A percentile compares a stretch with the other conserved stretches of the same genome.
phyloP scores from a whole-genome alignment of 371 early-diverging fungal species.

The Apophysomyces variabilis region DNA sequence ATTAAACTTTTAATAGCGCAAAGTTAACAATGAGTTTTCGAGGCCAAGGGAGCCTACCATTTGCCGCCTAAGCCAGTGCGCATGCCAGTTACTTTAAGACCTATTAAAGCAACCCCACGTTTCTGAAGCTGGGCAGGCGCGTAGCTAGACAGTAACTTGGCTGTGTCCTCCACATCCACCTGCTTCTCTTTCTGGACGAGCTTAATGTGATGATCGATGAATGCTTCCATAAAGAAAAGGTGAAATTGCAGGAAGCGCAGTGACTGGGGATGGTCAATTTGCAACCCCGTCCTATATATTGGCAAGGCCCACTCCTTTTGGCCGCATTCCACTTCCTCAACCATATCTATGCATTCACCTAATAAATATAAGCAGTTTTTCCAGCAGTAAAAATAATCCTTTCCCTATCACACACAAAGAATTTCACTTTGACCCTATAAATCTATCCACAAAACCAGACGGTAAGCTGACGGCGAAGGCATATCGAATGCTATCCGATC shows the following conservation, averaged over 20 bases:
- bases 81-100: slow-evolving; percentile 67
- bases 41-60: slow-evolving; percentile 37
- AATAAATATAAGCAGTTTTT: too few species aligned
- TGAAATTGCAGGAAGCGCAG: too few species aligned
- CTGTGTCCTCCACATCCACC: slow-evolving; percentile 67
- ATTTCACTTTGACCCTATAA: too few species aligned
- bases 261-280: too few species aligned
- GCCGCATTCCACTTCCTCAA: not conserved
- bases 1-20: slow-evolving; percentile 48
- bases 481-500: too few species aligned
- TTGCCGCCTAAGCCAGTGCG: slow-evolving; percentile 83
- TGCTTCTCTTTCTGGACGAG: slow-evolving; percentile 67
- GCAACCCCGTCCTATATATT: too few species aligned
- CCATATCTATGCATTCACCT: not conserved
- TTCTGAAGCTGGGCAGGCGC: slow-evolving; percentile 70
- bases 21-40: slow-evolving; percentile 13
- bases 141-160: slow-evolving; percentile 50
- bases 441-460: too few species aligned
- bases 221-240: slow-evolving; percentile 27
- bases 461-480: too few species aligned
- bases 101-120: slow-evolving; percentile 70
- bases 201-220: slow-evolving; percentile 56
- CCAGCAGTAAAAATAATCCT: too few species aligned
- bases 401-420: too few species aligned
- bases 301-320: too few species aligned